Conservation (phyloP, 768 basidiomycete genomes). For the Rhizopogon vinicolor region DNA sequence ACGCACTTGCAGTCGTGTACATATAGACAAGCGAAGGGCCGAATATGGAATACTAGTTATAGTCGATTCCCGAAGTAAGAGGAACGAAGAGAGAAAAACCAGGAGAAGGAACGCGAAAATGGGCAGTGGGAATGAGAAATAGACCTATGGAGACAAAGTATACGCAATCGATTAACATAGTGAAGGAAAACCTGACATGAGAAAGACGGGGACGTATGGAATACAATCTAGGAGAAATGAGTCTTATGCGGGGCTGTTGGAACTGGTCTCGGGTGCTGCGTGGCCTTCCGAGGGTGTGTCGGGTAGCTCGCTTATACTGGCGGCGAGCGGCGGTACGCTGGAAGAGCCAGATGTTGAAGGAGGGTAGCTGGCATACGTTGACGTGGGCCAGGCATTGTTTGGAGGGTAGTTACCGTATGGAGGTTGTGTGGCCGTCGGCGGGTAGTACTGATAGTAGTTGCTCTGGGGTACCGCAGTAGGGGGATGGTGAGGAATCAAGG, state of each 20-base stretch:
- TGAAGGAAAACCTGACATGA: conserved; percentile 8
- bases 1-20: conserved; percentile 11
- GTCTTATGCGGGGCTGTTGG: conserved; percentile 17
- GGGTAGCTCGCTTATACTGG: conserved; percentile 11
- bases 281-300: conserved; percentile 22
- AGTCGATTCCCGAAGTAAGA: conserved; percentile 7
- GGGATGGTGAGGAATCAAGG: conserved; percentile 9
- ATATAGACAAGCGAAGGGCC: conserved; percentile 23
- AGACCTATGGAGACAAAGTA: conserved; percentile 24
- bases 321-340: conserved; percentile 10
- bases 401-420: conserved; percentile 24
- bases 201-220: neutral
- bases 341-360: conserved; percentile 20
- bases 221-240: conserved; percentile 21
- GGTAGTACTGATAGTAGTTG: conserved; percentile 29
- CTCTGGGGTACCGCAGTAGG: conserved; percentile 12
- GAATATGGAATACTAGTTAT: conserved; percentile 20
- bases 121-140: conserved; percentile 2
- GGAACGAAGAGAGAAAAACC: conserved; percentile 3
- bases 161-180: conserved; percentile 7
- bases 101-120: neutral
- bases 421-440: conserved; percentile 20
- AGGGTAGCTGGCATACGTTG: conserved; percentile 27
- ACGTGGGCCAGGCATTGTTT: conserved; percentile 15
- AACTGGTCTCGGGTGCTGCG: conserved; percentile 12